Evolutionary conservation across 1,284 basidiomycete species (phyloP), one percentile per base, ranked within the genome.

Genomic region (Lentinula novae-zelandiae): DNA sequence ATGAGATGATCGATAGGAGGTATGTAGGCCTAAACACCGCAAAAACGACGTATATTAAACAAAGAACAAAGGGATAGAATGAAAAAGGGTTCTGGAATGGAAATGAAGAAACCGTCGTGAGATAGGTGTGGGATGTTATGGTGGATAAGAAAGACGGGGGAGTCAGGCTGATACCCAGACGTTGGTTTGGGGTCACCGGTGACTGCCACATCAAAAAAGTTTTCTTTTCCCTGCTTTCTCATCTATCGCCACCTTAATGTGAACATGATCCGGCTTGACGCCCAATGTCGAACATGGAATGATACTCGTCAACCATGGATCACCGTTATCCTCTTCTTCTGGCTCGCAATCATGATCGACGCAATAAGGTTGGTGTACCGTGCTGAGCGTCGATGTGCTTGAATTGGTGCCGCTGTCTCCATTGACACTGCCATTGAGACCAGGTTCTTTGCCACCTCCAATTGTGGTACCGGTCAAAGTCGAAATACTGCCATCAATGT

Each of bases 271-370:
- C 38, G 81, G 77, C 48, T 64, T 60, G n/a, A 73, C 69, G 27
- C 79, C 82, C 6, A 75, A 71, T 63, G 69, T 74, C 38, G 87
- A 88, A 72, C 94, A 96, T 46, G 89, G 81, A 53, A 79, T 78
- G 66, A 96, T 88, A 65, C 73, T 78, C 78, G 82, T 86, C 65
- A 96, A 70, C 94, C 94, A 93, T 65, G 83, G 75, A 69, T 93
- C 91, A 1, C 87, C 88, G 53, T 86, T 84, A 60, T 90, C 87
- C 68, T 88, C 86, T 34, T 89, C 86, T 61, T 84, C 86, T 9
- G 77, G 76, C 59, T 81, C 79, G 66, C 80, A 81, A 56, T 84
- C 83, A 69, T 89, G 87, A 67, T 89, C 87, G 50, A 81, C 77
- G 67, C 85, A 87, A 62, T 74, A 58, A 50, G 58, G 55, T 53